A percentile compares a stretch with the other conserved stretches of the same genome.
phyloP scores from a whole-genome alignment of 2,329 filamentous ascomycete genomes.

The Fusarium haematococcum region DNA sequence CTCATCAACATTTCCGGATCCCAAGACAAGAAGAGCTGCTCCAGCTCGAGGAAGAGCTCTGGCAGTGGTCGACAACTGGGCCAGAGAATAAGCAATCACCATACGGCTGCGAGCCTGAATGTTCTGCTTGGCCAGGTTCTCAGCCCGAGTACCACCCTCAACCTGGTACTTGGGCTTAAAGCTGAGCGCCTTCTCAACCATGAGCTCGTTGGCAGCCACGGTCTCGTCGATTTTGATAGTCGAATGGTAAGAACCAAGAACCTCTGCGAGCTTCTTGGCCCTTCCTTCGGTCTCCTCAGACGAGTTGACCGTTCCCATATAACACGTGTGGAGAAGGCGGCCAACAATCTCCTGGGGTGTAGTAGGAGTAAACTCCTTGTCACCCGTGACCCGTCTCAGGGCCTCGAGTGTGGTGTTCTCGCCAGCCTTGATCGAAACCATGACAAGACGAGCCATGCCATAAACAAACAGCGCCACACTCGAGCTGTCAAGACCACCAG shows the following conservation, averaged over 20 bases:
- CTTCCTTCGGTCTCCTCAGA: neutral
- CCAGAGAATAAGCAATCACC: conserved; percentile 44
- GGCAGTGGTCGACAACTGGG: conserved; percentile 48
- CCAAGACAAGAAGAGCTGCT: conserved; percentile 29
- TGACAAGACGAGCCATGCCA: neutral
- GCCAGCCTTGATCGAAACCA: neutral
- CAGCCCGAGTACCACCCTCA: conserved; percentile 61
- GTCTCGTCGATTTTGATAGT: neutral
- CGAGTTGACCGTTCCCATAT: neutral
- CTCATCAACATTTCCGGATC: neutral
- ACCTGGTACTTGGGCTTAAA: neutral
- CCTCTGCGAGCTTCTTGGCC: neutral
- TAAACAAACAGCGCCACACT: neutral
- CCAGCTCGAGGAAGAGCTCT: conserved; percentile 34
- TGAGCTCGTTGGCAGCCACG: neutral
- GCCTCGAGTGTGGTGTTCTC: neutral
- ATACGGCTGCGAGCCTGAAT: neutral
- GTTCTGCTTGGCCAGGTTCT: conserved; percentile 63
- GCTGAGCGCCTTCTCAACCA: neutral
- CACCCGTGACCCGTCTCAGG: neutral
- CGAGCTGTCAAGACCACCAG: neutral
- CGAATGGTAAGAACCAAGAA: neutral
- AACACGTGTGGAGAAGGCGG: neutral
- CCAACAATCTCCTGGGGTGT: neutral
- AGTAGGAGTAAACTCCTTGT: neutral